These are phyloP conservation scores for Globisporangium megalacanthum DNA, from an alignment of 352 stramenopile genomes.

Conservation along the genomic window DNA sequence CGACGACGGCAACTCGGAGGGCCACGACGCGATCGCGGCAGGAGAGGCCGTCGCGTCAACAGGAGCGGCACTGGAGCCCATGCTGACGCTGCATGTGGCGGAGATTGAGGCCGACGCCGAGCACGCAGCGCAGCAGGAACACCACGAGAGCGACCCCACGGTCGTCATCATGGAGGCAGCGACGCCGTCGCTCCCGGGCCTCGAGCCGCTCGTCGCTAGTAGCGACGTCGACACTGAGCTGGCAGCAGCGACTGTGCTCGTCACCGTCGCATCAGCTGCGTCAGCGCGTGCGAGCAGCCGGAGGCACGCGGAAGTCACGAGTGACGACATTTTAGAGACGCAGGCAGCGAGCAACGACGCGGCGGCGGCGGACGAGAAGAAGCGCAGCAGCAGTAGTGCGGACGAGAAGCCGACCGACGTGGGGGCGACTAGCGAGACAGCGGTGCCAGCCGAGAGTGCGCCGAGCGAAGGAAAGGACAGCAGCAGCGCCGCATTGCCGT, in stretches of 20 bases:
- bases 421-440: constrained; percentile 4
- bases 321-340: constrained; percentile 13
- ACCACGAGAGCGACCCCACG: neutral
- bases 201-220: constrained; percentile 11
- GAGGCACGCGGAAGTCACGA: constrained; percentile 1
- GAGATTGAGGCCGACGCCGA: neutral
- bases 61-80: neutral
- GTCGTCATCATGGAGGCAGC: constrained; percentile 11
- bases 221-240: neutral
- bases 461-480: constrained; percentile 35
- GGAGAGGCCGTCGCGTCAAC: too few species aligned
- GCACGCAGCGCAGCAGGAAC: neutral
- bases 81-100: neutral
- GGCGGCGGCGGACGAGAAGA: neutral
- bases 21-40: too few species aligned
- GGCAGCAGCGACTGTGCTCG: neutral
- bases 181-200: constrained; percentile 9
- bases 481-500: constrained; percentile 13
- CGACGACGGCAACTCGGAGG: too few species aligned
- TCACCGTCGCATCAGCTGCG: neutral
- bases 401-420: constrained; percentile 2
- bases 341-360: constrained; percentile 4
- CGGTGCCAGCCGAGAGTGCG: constrained; percentile 19
- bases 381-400: neutral
- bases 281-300: neutral